Percentiles rank a stretch among this genome's conserved stretches.
Conservation (phyloP, 169 alveolate genomes). For the Plasmodium adleri region DNA sequence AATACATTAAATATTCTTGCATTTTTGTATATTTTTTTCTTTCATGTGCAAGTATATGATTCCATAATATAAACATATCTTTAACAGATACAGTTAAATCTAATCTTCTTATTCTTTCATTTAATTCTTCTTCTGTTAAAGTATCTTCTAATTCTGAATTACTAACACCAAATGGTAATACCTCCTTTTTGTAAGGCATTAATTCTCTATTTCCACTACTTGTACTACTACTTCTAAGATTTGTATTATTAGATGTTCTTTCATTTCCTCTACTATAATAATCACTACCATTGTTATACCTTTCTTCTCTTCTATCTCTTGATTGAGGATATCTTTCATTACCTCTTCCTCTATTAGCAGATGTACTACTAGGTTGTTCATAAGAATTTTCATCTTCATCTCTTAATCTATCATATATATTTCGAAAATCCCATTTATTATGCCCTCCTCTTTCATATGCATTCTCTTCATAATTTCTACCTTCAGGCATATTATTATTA, state of each 20-base stretch:
- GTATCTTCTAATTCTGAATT: constrained; percentile 13
- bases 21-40: constrained; percentile 23
- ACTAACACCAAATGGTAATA: constrained; percentile 6
- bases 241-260: too few relatives aligned
- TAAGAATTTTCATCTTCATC: too few relatives aligned
- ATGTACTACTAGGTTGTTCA: too few relatives aligned
- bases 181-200: neutral
- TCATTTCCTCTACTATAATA: neutral
- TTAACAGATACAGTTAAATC: neutral
- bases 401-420: too few relatives aligned
- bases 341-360: neutral
- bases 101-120: constrained; percentile 1
- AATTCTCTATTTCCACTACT: neutral
- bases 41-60: constrained; percentile 19
- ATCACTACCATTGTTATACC: neutral
- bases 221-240: neutral
- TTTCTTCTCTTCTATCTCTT: constrained; percentile 1
- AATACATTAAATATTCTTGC: constrained; percentile 46
- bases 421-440: too few relatives aligned
- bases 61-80: constrained; percentile 23
- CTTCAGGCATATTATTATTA: too few relatives aligned
- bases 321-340: too few relatives aligned
- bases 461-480: too few relatives aligned
- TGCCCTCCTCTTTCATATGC: too few relatives aligned
- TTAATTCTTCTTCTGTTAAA: constrained; percentile 21